A percentile compares a stretch with the other conserved stretches of the same genome.
Conservation (phyloP, 768 basidiomycete genomes). For the Tylopilus felleus region DNA sequence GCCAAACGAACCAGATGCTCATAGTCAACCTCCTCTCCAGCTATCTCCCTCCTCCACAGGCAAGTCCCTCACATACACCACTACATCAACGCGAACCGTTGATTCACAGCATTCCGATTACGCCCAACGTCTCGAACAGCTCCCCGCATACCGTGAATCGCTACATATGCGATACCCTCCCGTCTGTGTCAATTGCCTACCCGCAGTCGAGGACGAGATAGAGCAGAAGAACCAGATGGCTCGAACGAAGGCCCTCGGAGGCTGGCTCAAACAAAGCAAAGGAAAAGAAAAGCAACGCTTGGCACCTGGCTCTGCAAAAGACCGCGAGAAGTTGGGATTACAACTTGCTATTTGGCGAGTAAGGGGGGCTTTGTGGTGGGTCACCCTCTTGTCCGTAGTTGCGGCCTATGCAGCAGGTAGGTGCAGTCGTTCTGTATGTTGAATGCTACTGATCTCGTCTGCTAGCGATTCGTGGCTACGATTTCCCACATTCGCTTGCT, state of each 20-base stretch:
- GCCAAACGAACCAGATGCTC: slow-evolving; percentile 91
- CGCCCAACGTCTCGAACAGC: slow-evolving; percentile 52
- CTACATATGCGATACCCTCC: slow-evolving; percentile 84
- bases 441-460: slow-evolving; percentile 1
- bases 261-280: slow-evolving; percentile 62
- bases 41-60: slow-evolving; percentile 78
- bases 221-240: slow-evolving; percentile 78
- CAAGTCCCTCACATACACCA: slow-evolving; percentile 34
- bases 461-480: slow-evolving; percentile 21
- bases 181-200: slow-evolving; percentile 72
- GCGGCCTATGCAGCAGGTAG: slow-evolving; percentile 46
- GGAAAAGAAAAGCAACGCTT: slow-evolving; percentile 59
- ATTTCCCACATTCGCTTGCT: slow-evolving; percentile 17
- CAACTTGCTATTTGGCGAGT: slow-evolving; percentile 66
- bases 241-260: slow-evolving; percentile 68
- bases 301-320: slow-evolving; percentile 38
- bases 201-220: slow-evolving; percentile 81
- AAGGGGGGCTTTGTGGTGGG: slow-evolving; percentile 65
- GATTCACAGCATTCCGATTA: slow-evolving; percentile 69
- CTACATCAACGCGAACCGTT: not conserved
- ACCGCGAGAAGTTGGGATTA: slow-evolving; percentile 41
- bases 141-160: slow-evolving; percentile 70
- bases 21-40: slow-evolving; percentile 83
- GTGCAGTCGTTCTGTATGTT: slow-evolving; percentile 12
- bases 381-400: slow-evolving; percentile 42